These are phyloP conservation scores for Naganishia sp. DNA, from an alignment of 1,284 basidiomycete species.

Conservation along the genomic window DNA sequence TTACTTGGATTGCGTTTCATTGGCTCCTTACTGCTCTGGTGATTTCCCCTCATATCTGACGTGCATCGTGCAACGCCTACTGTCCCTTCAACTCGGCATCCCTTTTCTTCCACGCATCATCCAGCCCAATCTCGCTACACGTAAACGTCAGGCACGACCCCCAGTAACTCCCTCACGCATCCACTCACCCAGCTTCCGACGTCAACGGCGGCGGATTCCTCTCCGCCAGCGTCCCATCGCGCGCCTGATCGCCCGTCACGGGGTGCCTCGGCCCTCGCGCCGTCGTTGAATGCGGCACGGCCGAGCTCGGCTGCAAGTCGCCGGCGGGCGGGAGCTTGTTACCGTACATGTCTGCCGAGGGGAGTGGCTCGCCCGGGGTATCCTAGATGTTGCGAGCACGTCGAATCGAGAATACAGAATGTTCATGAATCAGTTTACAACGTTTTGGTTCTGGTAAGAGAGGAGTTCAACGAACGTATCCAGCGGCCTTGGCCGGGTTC, in stretches of 20 bases:
- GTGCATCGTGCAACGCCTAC: not conserved
- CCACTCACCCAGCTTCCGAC: conserved; percentile 43
- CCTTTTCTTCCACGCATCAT: conserved; percentile 34
- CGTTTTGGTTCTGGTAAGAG: not conserved
- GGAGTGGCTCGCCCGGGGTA: conserved; percentile 40
- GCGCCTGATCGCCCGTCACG: conserved; percentile 39
- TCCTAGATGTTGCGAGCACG: conserved; percentile 30
- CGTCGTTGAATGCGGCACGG: conserved; percentile 40
- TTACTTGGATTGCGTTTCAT: no score
- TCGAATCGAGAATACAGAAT: conserved; percentile 2
- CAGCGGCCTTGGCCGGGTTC: conserved; percentile 38
- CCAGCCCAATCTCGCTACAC: conserved; percentile 28
- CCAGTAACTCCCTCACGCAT: no score
- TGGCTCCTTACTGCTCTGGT: not conserved
- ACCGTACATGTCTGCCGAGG: conserved; percentile 38
- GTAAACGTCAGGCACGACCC: not conserved
- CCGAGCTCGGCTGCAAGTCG: conserved; percentile 38
- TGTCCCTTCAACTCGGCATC: conserved; percentile 28
- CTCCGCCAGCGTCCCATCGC: conserved; percentile 41
- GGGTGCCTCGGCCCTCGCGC: conserved; percentile 44
- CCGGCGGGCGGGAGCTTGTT: conserved; percentile 33
- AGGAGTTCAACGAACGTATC: conserved; percentile 39
- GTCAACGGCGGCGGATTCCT: conserved; percentile 42
- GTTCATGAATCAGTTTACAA: conserved; percentile 22
- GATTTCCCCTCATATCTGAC: not conserved